Conservation (phyloP, 345 rosid species). For the Zanthoxylum bungeanum region DNA sequence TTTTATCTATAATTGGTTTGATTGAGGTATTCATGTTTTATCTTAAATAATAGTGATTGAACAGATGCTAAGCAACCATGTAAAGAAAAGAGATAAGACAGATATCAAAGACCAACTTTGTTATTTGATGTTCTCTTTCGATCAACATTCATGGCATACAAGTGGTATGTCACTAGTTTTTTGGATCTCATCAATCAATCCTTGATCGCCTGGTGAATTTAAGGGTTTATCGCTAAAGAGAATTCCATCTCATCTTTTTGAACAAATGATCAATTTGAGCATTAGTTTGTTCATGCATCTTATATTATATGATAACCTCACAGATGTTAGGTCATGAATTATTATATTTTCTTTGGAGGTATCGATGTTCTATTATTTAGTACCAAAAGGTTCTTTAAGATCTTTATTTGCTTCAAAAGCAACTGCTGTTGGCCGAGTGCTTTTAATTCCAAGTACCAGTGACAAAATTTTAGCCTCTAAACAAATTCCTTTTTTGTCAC, state of each 20-base stretch:
- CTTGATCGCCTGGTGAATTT: background rate
- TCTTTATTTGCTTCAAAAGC: background rate
- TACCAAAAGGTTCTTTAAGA: background rate
- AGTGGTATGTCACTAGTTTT: background rate
- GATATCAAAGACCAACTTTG: background rate
- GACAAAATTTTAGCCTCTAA: background rate
- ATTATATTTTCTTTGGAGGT: background rate
- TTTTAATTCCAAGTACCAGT: background rate
- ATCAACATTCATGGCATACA: background rate
- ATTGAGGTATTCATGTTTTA: background rate
- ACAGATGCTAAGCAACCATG: background rate
- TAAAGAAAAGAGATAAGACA: background rate
- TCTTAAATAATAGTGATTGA: background rate
- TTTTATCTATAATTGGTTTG: background rate
- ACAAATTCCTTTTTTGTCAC: slow-evolving; percentile 10
- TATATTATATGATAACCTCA: background rate
- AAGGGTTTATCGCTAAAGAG: background rate
- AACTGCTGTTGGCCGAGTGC: background rate
- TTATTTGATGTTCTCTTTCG: background rate
- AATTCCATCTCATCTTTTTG: background rate
- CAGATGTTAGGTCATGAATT: background rate
- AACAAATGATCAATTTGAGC: background rate
- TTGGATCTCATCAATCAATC: background rate
- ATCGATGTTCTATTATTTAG: background rate
- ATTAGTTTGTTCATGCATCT: background rate